A percentile compares a stretch with the other conserved stretches of the same genome.
These are phyloP conservation scores for Clarireedia hainanense DNA, from an alignment of 2,329 filamentous ascomycete species.

Conservation along the genomic window DNA sequence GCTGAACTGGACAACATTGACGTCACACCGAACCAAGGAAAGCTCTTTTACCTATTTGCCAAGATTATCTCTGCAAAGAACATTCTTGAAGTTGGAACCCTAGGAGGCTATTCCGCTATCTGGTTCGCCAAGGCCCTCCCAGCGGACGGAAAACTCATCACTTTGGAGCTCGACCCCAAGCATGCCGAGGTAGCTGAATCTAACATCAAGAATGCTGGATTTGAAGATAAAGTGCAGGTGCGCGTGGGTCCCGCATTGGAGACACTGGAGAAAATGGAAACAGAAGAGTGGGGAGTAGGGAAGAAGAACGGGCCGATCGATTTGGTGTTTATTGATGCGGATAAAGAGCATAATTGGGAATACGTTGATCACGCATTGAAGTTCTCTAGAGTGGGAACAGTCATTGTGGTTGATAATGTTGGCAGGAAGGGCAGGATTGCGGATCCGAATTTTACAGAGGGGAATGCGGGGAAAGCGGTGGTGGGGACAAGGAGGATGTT, in stretches of 20 bases:
- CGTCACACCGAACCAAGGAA: conserved; percentile 14
- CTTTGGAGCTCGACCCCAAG: conserved; percentile 37
- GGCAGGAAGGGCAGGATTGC: conserved; percentile 40
- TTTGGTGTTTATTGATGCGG: conserved; percentile 45
- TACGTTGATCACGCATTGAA: conserved; percentile 35
- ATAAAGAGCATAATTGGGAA: conserved; percentile 40
- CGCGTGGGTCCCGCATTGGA: conserved; percentile 37
- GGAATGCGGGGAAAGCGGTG: conserved; percentile 20
- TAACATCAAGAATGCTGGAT: conserved; percentile 32
- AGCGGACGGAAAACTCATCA: conserved; percentile 19
- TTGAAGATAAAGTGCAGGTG: conserved; percentile 38
- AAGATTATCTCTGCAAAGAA: conserved; percentile 7
- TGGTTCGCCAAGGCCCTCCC: conserved; percentile 15
- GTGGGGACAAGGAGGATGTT: conserved; percentile 1
- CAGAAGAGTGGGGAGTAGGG: conserved; percentile 27
- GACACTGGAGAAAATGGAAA: conserved; percentile 23
- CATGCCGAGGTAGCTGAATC: conserved; percentile 35
- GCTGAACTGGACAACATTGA: conserved; percentile 7
- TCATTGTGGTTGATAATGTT: conserved; percentile 47
- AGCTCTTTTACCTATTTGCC: conserved; percentile 12
- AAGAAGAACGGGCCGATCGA: conserved; percentile 31
- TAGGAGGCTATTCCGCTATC: conserved; percentile 17
- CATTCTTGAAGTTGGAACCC: conserved; percentile 19
- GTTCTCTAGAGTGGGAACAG: conserved; percentile 39
- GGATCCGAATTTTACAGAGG: conserved; percentile 18